Evolutionary conservation across 345 rosid species (phyloP), one percentile per base, ranked within the genome.

Genomic region (Angophora floribunda): DNA sequence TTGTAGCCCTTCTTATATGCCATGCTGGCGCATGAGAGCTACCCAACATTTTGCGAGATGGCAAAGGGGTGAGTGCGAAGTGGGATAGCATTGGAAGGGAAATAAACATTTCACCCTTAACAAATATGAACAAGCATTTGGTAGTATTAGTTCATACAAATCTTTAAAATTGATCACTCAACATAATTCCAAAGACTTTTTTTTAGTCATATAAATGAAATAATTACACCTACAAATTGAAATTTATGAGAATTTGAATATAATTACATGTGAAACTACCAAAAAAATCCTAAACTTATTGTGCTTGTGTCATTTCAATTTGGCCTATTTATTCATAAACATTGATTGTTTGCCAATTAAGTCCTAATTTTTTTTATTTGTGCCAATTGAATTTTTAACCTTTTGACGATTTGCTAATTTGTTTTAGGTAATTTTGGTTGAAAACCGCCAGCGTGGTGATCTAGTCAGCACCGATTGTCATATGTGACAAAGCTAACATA

Each of bases 401-500:
- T 36, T 36, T 36, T 36, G 41, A 36, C 41, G 4, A 36, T 36
- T 36, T 36, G 41, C 41, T 36, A 36, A 36, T 36, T 36, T 36
- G 3, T 36, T 36, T 4, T 4, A 36, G 4, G 41, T 36, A 36
- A 36, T 36, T 36, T 36, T 36, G 41, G 41, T 4, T 36, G 41
- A 36, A 36, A 36, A 36, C 4, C 41, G 4, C 41, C 4, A 36
- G 4, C 41, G 41, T 36, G 41, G 41, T 36, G 41, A 36, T 53
- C 59, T 4, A 53, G 21, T 53, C 7, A 53, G 21, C 1, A 10
- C 19, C 2, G 0, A 0, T 53, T 19, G 26, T 53, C 5, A 24
- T 53, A 7, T 0, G 2, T 53, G 59, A 26, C 21, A 21, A 24
- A 1, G 59, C 11, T 0, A 53, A 4, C 1, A 0, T 10, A 53